Percentiles rank a stretch among this genome's conserved stretches.
Conservation (phyloP, 495 filamentous ascomycete genomes). For the Lasiosphaeria ovina region DNA sequence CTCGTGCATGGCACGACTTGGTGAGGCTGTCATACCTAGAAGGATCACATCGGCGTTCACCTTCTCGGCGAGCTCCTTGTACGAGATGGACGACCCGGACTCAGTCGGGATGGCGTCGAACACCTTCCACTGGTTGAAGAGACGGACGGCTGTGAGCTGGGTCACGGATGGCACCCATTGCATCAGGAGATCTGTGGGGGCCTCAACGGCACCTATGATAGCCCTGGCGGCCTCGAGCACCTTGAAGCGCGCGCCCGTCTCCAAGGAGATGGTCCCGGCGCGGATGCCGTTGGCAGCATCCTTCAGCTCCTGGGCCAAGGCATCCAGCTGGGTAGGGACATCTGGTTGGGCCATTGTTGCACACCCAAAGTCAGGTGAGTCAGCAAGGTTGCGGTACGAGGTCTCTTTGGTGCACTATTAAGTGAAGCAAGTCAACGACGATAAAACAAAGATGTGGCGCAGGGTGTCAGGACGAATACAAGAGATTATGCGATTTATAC, state of each 20-base stretch:
- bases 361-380: too few relatives aligned
- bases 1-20: background rate
- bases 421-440: too few relatives aligned
- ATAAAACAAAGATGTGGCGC: too few relatives aligned
- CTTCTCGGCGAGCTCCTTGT: slow-evolving; percentile 23
- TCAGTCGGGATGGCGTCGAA: slow-evolving; percentile 30
- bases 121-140: slow-evolving; percentile 33
- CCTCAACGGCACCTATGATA: slow-evolving; percentile 4
- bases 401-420: too few relatives aligned
- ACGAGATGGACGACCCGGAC: slow-evolving; percentile 20
- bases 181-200: slow-evolving; percentile 10
- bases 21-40: slow-evolving; percentile 19
- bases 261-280: slow-evolving; percentile 2
- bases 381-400: background rate
- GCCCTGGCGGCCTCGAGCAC: slow-evolving; percentile 8
- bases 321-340: slow-evolving; percentile 5
- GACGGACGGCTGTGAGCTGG: slow-evolving; percentile 20
- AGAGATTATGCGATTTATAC: too few relatives aligned
- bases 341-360: slow-evolving; percentile 5
- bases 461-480: too few relatives aligned
- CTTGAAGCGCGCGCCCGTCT: slow-evolving; percentile 3
- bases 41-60: slow-evolving; percentile 25
- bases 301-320: slow-evolving; percentile 6
- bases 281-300: slow-evolving; percentile 9
- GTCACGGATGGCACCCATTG: slow-evolving; percentile 6